Base-by-base conservation (phyloP, 2,329 filamentous ascomycete genomes). In the Biscogniauxia mediterranea region DNA sequence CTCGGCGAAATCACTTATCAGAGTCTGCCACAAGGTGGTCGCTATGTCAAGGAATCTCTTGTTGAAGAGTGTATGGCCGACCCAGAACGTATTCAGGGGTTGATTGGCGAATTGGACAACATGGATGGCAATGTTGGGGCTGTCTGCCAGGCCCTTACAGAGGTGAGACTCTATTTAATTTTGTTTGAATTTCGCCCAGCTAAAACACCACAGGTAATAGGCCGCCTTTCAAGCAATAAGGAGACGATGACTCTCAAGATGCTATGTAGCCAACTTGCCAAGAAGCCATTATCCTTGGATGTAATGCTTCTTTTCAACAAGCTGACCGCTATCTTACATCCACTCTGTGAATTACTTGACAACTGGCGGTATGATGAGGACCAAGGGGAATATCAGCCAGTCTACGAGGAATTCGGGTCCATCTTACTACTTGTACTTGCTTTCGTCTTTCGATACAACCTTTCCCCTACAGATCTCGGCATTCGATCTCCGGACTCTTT, bases 61-160 rank as follows among this genome's bases (percentile, higher is more conserved):
- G 85, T 97, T 0, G 83, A 87, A 55, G 89, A 95, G 71, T 97
- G 93, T 65, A 83, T 89, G 54, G 83, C 85, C 11, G 92, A 96
- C 66, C 85, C 88, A 0, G 90, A 92, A 63, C 86, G 88, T 64
- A 86, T 91, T 0, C 90, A 93, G 66, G 85, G 88, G 52, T 81
- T 96, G 32, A 86, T 97, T 50, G 85, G 88, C 49, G 92, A 96
- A 69, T 81, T 99, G 23, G 92, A 97, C 60, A 89, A 89, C 56
- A 93, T 95, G 83, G 92, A 96, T 70, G 94, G 94, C 1, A 97
- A 97, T 74, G 92, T 92, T 2, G 92, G 91, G 1, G 92, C 92
- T 1, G 91, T 96, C 19, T 90, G 90, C 56, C 87, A 89, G 62
- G 93, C 93, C 2, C 80, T 93, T 52, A 85, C 88, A 49, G 89